Evolutionary conservation across 768 basidiomycete genomes (phyloP).

Genomic region (Pisolithus orientalis): DNA sequence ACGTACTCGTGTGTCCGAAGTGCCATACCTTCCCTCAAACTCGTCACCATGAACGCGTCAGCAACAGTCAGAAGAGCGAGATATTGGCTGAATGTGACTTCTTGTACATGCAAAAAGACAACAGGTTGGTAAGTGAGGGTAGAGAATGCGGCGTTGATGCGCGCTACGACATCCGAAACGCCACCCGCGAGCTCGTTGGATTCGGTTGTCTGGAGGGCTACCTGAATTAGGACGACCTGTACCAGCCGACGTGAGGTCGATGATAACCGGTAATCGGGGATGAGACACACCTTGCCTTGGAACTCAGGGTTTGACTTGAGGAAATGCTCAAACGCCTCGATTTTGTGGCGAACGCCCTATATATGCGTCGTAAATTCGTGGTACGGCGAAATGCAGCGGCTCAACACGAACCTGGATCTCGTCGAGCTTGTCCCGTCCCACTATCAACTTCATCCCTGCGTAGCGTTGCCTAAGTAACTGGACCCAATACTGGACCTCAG

Average conservation of each 20-base stretch:
- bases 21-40: slow-evolving; percentile 86
- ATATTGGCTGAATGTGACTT: slow-evolving; percentile 82
- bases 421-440: slow-evolving; percentile 86
- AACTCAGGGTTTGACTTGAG: slow-evolving; percentile 74
- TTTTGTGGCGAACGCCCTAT: slow-evolving; percentile 74
- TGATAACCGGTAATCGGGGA: background rate
- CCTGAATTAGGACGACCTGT: slow-evolving; percentile 78
- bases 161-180: slow-evolving; percentile 66
- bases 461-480: slow-evolving; percentile 74
- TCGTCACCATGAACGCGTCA: slow-evolving; percentile 81
- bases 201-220: slow-evolving; percentile 78
- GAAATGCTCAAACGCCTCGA: slow-evolving; percentile 79
- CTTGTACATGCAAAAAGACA: slow-evolving; percentile 79
- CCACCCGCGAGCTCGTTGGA: slow-evolving; percentile 68
- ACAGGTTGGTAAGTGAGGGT: slow-evolving; percentile 84
- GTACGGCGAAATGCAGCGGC: background rate
- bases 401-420: slow-evolving; percentile 54
- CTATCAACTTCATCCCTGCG: slow-evolving; percentile 79
- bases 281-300: slow-evolving; percentile 53
- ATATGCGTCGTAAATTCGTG: background rate
- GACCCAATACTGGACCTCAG: slow-evolving; percentile 82
- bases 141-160: slow-evolving; percentile 79
- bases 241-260: no score
- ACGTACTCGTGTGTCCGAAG: slow-evolving; percentile 76
- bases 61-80: slow-evolving; percentile 75